A percentile compares a stretch with the other conserved stretches of the same genome.
These are phyloP conservation scores for Suhomyces prunicola DNA, from an alignment of 805 yeast genomes.

Conservation along the genomic window DNA sequence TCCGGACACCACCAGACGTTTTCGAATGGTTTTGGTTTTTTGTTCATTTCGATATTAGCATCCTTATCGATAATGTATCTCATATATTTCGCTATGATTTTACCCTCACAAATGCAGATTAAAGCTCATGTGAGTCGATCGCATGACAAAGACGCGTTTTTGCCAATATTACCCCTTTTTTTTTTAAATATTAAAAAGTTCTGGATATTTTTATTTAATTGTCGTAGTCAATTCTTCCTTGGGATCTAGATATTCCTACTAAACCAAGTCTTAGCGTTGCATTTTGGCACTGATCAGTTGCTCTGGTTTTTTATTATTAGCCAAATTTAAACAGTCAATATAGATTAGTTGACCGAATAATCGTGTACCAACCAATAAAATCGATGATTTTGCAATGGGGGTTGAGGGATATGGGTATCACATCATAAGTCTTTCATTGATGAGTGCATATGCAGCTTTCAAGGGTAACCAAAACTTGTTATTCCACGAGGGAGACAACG, in stretches of 20 bases:
- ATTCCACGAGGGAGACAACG: slow-evolving; percentile 9
- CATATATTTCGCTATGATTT: neutral
- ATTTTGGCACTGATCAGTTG: neutral
- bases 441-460: slow-evolving; percentile 37
- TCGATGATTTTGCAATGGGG: neutral
- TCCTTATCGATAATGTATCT: neutral
- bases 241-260: neutral
- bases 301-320: neutral
- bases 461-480: slow-evolving; percentile 14
- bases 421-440: slow-evolving; percentile 4
- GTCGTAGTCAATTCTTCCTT: neutral
- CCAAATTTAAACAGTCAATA: neutral
- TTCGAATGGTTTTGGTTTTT: neutral
- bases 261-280: neutral
- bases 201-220: neutral
- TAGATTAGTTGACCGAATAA: neutral
- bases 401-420: neutral
- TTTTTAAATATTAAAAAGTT: neutral
- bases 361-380: neutral
- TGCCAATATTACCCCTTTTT: neutral
- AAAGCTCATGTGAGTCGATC: neutral
- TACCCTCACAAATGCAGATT: neutral
- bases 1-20: neutral
- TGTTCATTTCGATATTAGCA: neutral
- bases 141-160: neutral